phyloP scores from a whole-genome alignment of 257 asterid genomes.

The Ophiorrhiza pumila region DNA sequence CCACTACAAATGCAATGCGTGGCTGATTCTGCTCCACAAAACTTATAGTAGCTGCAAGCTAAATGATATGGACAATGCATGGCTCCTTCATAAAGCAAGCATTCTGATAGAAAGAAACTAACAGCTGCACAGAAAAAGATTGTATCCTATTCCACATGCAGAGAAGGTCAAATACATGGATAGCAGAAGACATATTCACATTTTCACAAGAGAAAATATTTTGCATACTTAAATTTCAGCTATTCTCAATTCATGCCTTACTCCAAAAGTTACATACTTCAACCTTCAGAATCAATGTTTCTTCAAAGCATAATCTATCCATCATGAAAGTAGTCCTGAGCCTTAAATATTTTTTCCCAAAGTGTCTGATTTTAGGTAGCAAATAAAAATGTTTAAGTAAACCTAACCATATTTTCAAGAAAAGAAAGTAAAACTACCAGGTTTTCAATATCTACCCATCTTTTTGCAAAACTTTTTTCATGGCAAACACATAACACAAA shows the following conservation, averaged over 20 bases:
- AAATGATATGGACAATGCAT: background rate
- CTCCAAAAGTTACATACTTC: background rate
- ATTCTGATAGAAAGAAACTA: background rate
- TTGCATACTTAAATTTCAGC: too few relatives aligned
- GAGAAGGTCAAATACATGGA: background rate
- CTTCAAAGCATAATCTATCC: too few relatives aligned
- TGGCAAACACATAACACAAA: too few relatives aligned
- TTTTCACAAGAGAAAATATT: background rate
- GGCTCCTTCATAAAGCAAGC: background rate
- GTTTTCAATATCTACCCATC: too few relatives aligned
- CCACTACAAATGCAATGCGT: background rate
- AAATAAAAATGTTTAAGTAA: too few relatives aligned
- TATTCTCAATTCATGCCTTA: background rate
- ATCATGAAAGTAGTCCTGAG: background rate
- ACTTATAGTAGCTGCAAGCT: too few relatives aligned
- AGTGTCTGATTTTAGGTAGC: too few relatives aligned
- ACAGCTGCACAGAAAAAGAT: background rate
- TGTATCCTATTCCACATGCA: background rate
- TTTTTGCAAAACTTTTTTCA: too few relatives aligned
- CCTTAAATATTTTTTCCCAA: background rate
- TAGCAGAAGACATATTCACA: background rate
- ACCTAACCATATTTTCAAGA: background rate
- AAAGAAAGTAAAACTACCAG: too few relatives aligned
- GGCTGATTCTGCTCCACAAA: background rate
- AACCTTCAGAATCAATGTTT: background rate